Conservation (phyloP, 164 flowering plant species). For the Umbilicus rupestris region DNA sequence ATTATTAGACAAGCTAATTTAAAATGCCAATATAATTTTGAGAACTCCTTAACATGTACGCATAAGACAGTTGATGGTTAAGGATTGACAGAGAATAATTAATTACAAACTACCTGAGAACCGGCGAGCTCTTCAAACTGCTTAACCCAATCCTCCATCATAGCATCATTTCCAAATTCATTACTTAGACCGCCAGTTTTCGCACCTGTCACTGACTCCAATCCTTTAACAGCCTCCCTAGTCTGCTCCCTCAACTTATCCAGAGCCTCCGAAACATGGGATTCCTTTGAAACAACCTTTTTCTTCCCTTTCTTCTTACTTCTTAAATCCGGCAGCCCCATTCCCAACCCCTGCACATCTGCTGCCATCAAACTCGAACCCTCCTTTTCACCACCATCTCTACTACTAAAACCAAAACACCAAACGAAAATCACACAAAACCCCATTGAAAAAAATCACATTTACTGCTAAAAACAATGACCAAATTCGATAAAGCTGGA, state of each 20-base stretch:
- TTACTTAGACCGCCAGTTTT: slow-evolving; percentile 23
- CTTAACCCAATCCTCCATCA: slow-evolving; percentile 91
- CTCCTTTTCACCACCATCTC: slow-evolving; percentile 21
- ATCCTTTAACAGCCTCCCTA: slow-evolving; percentile 66
- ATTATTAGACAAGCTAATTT: neutral
- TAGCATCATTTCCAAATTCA: slow-evolving; percentile 44
- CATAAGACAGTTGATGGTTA: neutral
- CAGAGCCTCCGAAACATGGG: slow-evolving; percentile 71
- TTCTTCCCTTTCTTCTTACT: slow-evolving; percentile 73
- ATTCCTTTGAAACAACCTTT: slow-evolving; percentile 40
- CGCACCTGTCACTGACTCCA: slow-evolving; percentile 48
- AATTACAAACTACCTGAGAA: slow-evolving; percentile 51
- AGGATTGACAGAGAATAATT: neutral
- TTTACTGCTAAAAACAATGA: neutral
- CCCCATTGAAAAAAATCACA: neutral
- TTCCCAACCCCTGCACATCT: slow-evolving; percentile 71
- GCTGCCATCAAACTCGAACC: slow-evolving; percentile 21
- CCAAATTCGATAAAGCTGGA: neutral
- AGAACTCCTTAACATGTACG: neutral
- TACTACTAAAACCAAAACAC: slow-evolving; percentile 22
- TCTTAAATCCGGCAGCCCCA: slow-evolving; percentile 77
- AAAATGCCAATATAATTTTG: neutral
- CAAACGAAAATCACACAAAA: neutral
- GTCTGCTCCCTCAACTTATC: slow-evolving; percentile 90
- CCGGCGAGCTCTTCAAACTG: slow-evolving; percentile 92